Conservation (phyloP, 352 stramenopile species). For the Bremia lactucae region DNA sequence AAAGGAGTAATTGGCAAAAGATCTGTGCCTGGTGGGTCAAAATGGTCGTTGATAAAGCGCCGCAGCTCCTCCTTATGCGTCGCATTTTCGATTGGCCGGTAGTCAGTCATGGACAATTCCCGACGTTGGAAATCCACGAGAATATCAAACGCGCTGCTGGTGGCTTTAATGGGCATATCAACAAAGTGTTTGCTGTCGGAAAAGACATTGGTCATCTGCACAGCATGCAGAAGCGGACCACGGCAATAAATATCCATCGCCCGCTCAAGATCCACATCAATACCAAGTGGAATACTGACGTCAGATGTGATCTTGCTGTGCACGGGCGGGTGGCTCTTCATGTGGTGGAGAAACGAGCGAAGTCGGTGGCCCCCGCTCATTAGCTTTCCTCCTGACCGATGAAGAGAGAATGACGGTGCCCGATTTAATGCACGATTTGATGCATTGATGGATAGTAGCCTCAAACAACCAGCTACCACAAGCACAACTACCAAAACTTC, state of each 20-base stretch:
- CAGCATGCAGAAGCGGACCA: slow-evolving; percentile 48
- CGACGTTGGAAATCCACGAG: slow-evolving; percentile 57
- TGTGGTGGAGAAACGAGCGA: slow-evolving; percentile 16
- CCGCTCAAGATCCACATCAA: slow-evolving; percentile 40
- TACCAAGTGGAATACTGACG: slow-evolving; percentile 10
- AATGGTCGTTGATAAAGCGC: slow-evolving; percentile 71
- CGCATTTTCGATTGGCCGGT: slow-evolving; percentile 10
- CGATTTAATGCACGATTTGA: slow-evolving; percentile 3
- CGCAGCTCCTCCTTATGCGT: slow-evolving; percentile 36
- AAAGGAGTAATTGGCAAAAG: slow-evolving; percentile 56
- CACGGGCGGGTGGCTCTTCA: slow-evolving; percentile 14
- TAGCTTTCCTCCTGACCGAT: slow-evolving; percentile 20
- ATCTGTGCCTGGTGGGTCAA: slow-evolving; percentile 68
- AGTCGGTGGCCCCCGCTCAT: slow-evolving; percentile 16
- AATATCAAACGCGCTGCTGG: slow-evolving; percentile 60
- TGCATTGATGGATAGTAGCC: slow-evolving; percentile 9
- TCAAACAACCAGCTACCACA: slow-evolving; percentile 11
- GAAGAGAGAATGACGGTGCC: slow-evolving; percentile 13
- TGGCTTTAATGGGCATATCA: slow-evolving; percentile 85
- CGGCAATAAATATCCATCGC: slow-evolving; percentile 70
- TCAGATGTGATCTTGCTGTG: slow-evolving; percentile 9
- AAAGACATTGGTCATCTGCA: slow-evolving; percentile 73
- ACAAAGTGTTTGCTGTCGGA: slow-evolving; percentile 89
- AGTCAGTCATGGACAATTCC: slow-evolving; percentile 45
- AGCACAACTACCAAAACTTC: slow-evolving; percentile 18